These are phyloP conservation scores for Solanum chilense DNA, from an alignment of 257 asterid genomes.

Conservation along the genomic window DNA sequence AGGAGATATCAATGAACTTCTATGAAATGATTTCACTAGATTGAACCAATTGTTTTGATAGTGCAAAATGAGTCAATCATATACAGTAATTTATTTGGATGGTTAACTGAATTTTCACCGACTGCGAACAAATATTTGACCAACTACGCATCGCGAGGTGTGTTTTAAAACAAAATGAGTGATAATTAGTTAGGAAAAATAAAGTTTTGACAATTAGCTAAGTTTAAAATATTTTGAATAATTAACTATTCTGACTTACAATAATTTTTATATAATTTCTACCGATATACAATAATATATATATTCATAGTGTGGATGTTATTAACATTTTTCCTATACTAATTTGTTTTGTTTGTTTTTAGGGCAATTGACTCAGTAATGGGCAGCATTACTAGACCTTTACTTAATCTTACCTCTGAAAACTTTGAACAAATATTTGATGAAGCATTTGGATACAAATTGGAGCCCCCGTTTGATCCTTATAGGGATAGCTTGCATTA, in stretches of 20 bases:
- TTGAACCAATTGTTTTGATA: too few species aligned
- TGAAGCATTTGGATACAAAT: slow-evolving; percentile 28
- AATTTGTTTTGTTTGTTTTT: not conserved
- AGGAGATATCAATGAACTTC: not conserved
- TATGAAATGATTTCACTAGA: too few species aligned
- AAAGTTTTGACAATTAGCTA: not conserved
- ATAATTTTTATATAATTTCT: not conserved
- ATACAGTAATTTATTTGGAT: too few species aligned
- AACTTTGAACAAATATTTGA: slow-evolving; percentile 24
- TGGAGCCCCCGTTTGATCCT: slow-evolving; percentile 39
- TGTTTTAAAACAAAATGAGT: not conserved
- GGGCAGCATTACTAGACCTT: slow-evolving; percentile 38
- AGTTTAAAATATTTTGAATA: not conserved
- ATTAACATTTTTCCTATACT: not conserved
- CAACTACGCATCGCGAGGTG: not conserved
- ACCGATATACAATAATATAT: not conserved
- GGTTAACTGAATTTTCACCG: not conserved
- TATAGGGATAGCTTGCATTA: slow-evolving; percentile 27
- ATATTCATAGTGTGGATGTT: not conserved
- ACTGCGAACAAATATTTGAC: not conserved
- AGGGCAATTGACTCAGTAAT: slow-evolving; percentile 27
- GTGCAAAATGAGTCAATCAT: too few species aligned
- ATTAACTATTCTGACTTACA: not conserved
- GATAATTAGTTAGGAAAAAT: not conserved
- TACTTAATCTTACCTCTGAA: slow-evolving; percentile 21